Evolutionary conservation across 495 filamentous ascomycete species (phyloP).

Genomic region (Mytilinidion resinicola): DNA sequence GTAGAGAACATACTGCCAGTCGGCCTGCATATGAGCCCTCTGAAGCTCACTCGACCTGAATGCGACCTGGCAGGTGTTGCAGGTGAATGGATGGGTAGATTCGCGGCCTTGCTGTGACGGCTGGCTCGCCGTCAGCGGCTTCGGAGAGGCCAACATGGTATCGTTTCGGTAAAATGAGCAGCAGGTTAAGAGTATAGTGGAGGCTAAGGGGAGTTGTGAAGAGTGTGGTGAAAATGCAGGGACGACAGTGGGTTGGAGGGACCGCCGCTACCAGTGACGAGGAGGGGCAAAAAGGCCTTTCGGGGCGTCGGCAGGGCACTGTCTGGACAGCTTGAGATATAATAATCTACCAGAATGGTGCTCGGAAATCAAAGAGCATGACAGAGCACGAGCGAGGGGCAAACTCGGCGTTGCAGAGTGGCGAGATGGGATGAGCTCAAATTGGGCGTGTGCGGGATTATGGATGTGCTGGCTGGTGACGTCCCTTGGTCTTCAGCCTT

Average conservation of each 20-base stretch:
- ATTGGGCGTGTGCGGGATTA: too few species aligned
- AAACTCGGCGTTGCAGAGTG: background rate
- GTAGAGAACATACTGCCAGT: constrained; percentile 80
- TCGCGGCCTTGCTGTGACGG: constrained; percentile 9
- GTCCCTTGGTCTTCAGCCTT: too few species aligned
- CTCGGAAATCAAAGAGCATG: background rate
- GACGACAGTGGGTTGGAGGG: too few species aligned
- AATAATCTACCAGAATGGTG: too few species aligned
- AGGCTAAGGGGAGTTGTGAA: too few species aligned
- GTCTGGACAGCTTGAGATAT: too few species aligned
- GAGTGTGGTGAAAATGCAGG: too few species aligned
- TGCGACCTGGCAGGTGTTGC: constrained; percentile 95
- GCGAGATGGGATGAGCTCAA: too few species aligned
- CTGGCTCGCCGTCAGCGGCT: constrained; percentile 8
- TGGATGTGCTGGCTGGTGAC: too few species aligned
- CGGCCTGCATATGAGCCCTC: constrained; percentile 88
- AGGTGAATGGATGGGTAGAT: constrained; percentile 80
- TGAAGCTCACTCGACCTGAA: constrained; percentile 93
- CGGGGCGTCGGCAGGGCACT: background rate
- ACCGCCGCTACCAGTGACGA: background rate
- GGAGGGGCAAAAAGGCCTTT: background rate
- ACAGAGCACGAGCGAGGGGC: background rate
- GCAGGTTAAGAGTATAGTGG: background rate
- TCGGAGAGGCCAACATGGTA: background rate
- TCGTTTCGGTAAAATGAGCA: background rate